Percentiles rank a stretch among this genome's conserved stretches.
These are phyloP conservation scores for Solanum medicagineum DNA, from an alignment of 257 asterid genomes.

Conservation along the genomic window DNA sequence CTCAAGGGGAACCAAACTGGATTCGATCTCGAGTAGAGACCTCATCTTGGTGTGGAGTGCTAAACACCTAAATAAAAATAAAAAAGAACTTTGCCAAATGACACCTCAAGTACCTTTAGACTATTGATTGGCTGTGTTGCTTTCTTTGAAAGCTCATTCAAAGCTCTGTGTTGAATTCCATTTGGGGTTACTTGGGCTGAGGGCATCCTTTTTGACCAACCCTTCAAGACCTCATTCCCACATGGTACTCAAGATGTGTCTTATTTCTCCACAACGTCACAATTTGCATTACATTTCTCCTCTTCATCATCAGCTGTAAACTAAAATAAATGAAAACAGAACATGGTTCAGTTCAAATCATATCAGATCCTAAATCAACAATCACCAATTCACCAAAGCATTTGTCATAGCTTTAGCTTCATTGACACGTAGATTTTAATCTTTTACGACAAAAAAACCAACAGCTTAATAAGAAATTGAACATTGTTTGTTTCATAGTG, in stretches of 20 bases:
- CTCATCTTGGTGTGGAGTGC: neutral
- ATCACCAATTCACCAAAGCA: neutral
- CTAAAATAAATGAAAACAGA: neutral
- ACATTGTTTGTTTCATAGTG: neutral
- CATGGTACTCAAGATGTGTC: conserved; percentile 17
- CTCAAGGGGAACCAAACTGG: neutral
- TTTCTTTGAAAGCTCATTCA: conserved; percentile 13
- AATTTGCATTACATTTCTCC: conserved; percentile 3
- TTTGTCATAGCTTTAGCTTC: neutral
- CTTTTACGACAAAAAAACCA: neutral
- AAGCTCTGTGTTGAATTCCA: conserved; percentile 24
- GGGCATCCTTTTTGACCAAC: conserved; percentile 55
- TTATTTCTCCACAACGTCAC: conserved; percentile 4
- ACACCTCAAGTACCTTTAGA: conserved; percentile 23
- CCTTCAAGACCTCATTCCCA: conserved; percentile 54
- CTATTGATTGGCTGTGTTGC: conserved; percentile 3
- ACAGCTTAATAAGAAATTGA: neutral
- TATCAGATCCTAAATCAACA: neutral
- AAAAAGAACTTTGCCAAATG: conserved; percentile 4
- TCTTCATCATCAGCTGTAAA: conserved; percentile 10
- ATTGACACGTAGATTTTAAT: neutral
- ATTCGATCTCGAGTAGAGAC: neutral
- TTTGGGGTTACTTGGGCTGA: conserved; percentile 45
- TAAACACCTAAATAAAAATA: neutral
- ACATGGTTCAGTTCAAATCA: neutral